Percentiles rank a stretch among this genome's conserved stretches.
Evolutionary conservation across 257 asterid genomes (phyloP).

Genomic region (Knoxia roxburghii): DNA sequence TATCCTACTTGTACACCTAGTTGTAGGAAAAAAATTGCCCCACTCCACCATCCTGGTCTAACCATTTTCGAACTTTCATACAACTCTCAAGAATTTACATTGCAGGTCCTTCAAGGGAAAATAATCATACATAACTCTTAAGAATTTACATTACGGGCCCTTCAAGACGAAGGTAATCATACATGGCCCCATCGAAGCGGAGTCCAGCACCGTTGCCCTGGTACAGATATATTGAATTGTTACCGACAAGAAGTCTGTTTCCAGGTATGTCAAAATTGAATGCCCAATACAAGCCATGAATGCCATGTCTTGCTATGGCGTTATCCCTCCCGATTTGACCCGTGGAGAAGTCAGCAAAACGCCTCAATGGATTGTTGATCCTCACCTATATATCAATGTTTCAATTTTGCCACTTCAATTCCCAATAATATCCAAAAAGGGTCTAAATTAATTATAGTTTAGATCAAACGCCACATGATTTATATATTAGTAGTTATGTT

Average conservation of each 20-base stretch:
- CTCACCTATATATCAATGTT: constrained; percentile 39
- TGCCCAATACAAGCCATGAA: constrained; percentile 53
- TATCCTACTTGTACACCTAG: too few relatives aligned
- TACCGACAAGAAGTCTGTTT: constrained; percentile 31
- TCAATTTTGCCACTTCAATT: too few relatives aligned
- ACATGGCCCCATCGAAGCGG: constrained; percentile 52
- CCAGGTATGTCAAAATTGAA: constrained; percentile 35
- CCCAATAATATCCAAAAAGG: too few relatives aligned
- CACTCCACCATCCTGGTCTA: too few relatives aligned
- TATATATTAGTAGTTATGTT: too few relatives aligned
- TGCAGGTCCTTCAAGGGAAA: too few relatives aligned
- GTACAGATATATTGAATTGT: constrained; percentile 41
- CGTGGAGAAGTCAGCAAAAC: constrained; percentile 36
- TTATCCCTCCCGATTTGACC: constrained; percentile 54
- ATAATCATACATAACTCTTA: background rate
- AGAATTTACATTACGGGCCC: constrained; percentile 27
- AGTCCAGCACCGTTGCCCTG: constrained; percentile 33
- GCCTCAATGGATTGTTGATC: constrained; percentile 28
- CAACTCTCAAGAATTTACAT: too few relatives aligned
- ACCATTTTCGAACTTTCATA: too few relatives aligned
- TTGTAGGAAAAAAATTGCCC: too few relatives aligned
- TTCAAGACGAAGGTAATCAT: constrained; percentile 72
- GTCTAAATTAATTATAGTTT: too few relatives aligned
- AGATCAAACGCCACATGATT: too few relatives aligned
- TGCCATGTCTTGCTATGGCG: constrained; percentile 83